These are phyloP conservation scores for Sporothrix globosa DNA, from an alignment of 2,329 filamentous ascomycete genomes.

Conservation along the genomic window DNA sequence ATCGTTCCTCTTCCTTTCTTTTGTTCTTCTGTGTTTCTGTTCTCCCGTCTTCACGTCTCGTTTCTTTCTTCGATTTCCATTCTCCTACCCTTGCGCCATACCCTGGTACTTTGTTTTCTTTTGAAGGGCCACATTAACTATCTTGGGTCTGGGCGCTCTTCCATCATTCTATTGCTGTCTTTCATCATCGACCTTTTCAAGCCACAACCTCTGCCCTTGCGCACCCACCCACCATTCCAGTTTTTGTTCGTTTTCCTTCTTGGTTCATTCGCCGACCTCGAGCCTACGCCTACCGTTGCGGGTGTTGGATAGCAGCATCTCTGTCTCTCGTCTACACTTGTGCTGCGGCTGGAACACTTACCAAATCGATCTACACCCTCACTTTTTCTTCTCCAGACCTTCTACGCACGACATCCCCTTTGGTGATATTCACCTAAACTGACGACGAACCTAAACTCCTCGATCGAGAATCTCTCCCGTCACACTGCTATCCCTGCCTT, in stretches of 20 bases:
- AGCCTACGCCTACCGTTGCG: background rate
- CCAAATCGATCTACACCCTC: slow-evolving; percentile 1
- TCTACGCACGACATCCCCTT: background rate
- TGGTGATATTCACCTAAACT: slow-evolving; percentile 19
- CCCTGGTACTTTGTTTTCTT: slow-evolving; percentile 4
- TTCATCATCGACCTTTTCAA: slow-evolving; percentile 34
- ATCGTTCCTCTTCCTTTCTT: background rate
- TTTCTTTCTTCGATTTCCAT: background rate
- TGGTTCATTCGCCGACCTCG: slow-evolving; percentile 13
- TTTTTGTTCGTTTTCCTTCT: background rate
- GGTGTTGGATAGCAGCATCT: background rate
- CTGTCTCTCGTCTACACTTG: background rate
- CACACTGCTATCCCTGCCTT: background rate
- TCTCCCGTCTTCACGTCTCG: background rate
- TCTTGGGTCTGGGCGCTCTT: slow-evolving; percentile 32
- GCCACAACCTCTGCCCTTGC: slow-evolving; percentile 29
- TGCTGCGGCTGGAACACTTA: slow-evolving; percentile 1
- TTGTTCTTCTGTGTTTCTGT: background rate
- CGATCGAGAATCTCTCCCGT: background rate
- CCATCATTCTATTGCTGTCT: slow-evolving; percentile 35
- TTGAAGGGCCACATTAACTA: slow-evolving; percentile 24
- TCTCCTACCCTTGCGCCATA: background rate
- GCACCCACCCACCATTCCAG: background rate
- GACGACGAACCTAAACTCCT: slow-evolving; percentile 14
- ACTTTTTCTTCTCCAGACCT: background rate